Evolutionary conservation across 1,284 basidiomycete genomes (phyloP).

Genomic region (Sparassis latifolia): DNA sequence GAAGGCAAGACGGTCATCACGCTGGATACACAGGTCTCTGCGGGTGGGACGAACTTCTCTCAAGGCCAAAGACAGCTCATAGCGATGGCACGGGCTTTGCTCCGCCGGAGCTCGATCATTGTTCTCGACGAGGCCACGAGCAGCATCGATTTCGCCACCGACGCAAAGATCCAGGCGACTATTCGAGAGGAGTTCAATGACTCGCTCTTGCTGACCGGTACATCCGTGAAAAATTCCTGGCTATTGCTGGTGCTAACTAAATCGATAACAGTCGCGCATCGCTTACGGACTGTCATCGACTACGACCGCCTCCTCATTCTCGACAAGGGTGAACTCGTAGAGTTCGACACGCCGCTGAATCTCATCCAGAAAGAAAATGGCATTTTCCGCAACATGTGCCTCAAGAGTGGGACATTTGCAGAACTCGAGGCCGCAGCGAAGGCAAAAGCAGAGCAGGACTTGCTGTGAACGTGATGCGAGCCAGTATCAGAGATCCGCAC

Average conservation of each 20-base stretch:
- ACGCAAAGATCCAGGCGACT: constrained; percentile 73
- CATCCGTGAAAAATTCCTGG: constrained; percentile 1
- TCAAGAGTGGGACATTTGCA: constrained; percentile 72
- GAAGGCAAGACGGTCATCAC: constrained; percentile 51
- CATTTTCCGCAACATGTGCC: constrained; percentile 74
- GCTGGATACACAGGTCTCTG: constrained; percentile 68
- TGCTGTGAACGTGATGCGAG: neutral
- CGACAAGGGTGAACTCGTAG: constrained; percentile 72
- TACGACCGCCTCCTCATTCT: constrained; percentile 82
- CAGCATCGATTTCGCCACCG: constrained; percentile 71
- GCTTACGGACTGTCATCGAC: constrained; percentile 66
- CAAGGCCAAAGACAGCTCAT: constrained; percentile 83
- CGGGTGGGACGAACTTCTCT: constrained; percentile 80
- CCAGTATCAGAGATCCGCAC: too few relatives aligned
- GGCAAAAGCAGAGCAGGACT: constrained; percentile 27
- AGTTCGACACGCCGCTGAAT: constrained; percentile 80
- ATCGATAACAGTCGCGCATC: constrained; percentile 49
- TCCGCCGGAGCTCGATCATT: constrained; percentile 71
- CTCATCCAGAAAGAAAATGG: constrained; percentile 70
- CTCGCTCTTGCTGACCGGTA: constrained; percentile 54
- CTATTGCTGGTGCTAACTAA: too few relatives aligned
- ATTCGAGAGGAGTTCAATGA: constrained; percentile 75
- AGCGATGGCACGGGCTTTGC: constrained; percentile 72
- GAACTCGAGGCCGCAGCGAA: constrained; percentile 62
- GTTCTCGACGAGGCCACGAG: constrained; percentile 82